Evolutionary conservation across 306 rosid species (phyloP).

Genomic region (Vigna radiata): DNA sequence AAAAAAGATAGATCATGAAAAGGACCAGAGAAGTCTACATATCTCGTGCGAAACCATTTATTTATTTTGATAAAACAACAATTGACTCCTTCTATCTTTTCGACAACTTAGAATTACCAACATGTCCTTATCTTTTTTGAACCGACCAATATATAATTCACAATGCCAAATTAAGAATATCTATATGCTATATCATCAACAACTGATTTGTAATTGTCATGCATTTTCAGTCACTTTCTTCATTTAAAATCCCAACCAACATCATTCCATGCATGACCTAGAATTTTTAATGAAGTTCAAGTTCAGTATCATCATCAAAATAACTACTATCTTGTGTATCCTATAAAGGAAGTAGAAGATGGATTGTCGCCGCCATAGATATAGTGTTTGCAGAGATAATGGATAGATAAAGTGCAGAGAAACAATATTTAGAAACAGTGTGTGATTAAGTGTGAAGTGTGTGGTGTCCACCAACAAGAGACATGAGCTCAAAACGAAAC

Average conservation of each 20-base stretch:
- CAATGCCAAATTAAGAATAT: not conserved
- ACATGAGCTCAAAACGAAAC: not conserved
- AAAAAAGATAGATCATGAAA: not conserved
- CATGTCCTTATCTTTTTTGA: not conserved
- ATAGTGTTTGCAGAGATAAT: slow-evolving; percentile 14
- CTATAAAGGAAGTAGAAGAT: not conserved
- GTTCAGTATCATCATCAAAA: slow-evolving; percentile 1
- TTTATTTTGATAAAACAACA: not conserved
- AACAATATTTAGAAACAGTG: not conserved
- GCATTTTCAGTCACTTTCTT: not conserved
- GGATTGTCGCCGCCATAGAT: slow-evolving; percentile 24
- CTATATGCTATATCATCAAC: no score
- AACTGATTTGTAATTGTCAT: no score
- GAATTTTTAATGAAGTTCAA: not conserved
- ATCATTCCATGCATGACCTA: not conserved
- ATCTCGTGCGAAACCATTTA: not conserved
- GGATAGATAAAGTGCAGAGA: slow-evolving; percentile 1
- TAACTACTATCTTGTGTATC: not conserved
- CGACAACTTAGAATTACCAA: not conserved
- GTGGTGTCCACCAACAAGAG: slow-evolving; percentile 34
- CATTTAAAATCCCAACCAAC: not conserved
- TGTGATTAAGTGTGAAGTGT: not conserved
- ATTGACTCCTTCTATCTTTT: slow-evolving; percentile 7
- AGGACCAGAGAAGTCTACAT: not conserved
- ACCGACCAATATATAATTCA: slow-evolving; percentile 21